These are phyloP conservation scores for Hemisphaericaspora xylanilytica DNA, from an alignment of 1,139 yeast species.

Conservation along the genomic window DNA sequence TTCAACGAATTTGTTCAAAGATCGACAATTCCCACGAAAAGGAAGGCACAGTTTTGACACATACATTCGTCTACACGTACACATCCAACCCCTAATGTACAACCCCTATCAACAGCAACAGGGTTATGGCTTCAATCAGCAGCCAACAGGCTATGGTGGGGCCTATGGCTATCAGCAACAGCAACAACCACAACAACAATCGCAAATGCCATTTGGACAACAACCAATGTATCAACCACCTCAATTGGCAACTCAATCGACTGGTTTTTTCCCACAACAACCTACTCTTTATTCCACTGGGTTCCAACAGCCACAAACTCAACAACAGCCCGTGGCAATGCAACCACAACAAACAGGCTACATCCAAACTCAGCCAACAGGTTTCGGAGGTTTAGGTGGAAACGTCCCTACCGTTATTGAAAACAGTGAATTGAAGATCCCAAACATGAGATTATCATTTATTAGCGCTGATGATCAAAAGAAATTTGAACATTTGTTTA, in stretches of 20 bases:
- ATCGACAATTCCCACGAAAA: no score
- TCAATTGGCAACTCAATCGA: constrained; percentile 17
- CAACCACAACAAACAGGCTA: constrained; percentile 35
- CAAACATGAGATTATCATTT: constrained; percentile 73
- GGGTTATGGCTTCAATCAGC: constrained; percentile 30
- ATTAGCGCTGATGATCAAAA: constrained; percentile 82
- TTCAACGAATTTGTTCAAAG: no score
- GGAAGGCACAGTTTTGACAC: background rate
- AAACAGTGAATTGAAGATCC: constrained; percentile 50
- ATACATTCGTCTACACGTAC: background rate
- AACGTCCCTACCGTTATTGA: constrained; percentile 28
- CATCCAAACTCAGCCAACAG: constrained; percentile 39
- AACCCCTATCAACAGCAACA: constrained; percentile 43
- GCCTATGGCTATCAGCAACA: constrained; percentile 21
- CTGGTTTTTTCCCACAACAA: constrained; percentile 20
- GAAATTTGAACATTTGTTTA: constrained; percentile 78
- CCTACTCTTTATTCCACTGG: constrained; percentile 12
- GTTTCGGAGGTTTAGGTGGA: constrained; percentile 23
- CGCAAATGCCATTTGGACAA: constrained; percentile 15
- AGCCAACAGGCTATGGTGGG: constrained; percentile 26
- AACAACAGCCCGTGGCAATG: constrained; percentile 11
- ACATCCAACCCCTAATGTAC: constrained; percentile 28
- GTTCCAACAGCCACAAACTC: constrained; percentile 21
- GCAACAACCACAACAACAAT: constrained; percentile 19
- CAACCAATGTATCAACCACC: constrained; percentile 12